Evolutionary conservation across 2,329 filamentous ascomycete genomes (phyloP).

Genomic region (Domatiomyces catenatus): DNA sequence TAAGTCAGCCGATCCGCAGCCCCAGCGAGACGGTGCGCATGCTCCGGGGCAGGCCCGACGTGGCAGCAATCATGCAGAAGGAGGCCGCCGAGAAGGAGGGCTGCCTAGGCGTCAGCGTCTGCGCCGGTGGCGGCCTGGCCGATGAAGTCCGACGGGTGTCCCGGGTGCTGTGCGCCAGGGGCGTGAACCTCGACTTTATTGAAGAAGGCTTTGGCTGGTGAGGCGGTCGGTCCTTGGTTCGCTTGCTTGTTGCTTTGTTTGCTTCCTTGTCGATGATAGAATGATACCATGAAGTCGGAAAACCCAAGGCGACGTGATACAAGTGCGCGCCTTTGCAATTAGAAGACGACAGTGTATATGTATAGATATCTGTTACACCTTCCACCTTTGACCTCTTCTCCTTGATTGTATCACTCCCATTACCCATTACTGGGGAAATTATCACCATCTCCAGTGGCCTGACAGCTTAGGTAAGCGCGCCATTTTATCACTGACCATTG

Average conservation of each 20-base stretch:
- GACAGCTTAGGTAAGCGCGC: no score
- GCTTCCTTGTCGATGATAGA: neutral
- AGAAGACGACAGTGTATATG: neutral
- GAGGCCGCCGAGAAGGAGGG: constrained; percentile 72
- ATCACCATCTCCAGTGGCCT: no score
- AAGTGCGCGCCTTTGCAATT: neutral
- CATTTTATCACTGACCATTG: no score
- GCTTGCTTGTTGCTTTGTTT: neutral
- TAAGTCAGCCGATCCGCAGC: constrained; percentile 64
- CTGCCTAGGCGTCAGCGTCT: constrained; percentile 75
- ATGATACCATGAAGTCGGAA: neutral
- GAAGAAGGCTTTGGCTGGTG: constrained; percentile 54
- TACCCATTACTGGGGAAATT: no score
- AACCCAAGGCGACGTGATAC: neutral
- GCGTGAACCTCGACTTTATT: constrained; percentile 51
- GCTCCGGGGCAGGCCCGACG: constrained; percentile 76
- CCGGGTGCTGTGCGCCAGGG: constrained; percentile 43
- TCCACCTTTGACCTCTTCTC: neutral
- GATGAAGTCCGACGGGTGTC: constrained; percentile 61
- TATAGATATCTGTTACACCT: neutral
- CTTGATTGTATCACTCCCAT: no score
- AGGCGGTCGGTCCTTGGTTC: neutral
- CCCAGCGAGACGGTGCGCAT: constrained; percentile 72
- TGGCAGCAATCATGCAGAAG: constrained; percentile 60
- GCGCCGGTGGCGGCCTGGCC: constrained; percentile 57